Conservation (phyloP, 2,329 filamentous ascomycete species). For the Sclerotiophoma versabilis region DNA sequence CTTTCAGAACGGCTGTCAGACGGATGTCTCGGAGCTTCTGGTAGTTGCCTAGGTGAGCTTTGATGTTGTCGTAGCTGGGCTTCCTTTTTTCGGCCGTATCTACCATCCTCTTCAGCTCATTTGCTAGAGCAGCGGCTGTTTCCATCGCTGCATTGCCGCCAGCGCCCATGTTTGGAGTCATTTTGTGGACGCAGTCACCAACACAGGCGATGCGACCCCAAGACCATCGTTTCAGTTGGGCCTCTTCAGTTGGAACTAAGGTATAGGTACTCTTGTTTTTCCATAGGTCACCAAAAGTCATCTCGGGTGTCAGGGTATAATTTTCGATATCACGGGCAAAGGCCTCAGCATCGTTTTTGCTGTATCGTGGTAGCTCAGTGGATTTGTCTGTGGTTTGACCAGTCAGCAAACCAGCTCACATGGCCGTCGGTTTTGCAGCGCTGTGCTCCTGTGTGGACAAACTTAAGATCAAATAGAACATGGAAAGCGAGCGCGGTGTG, state of each 20-base stretch:
- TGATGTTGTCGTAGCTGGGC: constrained; percentile 16
- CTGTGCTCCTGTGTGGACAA: background rate
- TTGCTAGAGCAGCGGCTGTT: constrained; percentile 25
- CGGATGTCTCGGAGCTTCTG: constrained; percentile 19
- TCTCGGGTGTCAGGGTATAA: constrained; percentile 29
- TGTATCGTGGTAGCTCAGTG: constrained; percentile 39
- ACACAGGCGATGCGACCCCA: constrained; percentile 50
- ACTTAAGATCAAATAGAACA: background rate
- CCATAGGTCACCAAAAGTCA: constrained; percentile 49
- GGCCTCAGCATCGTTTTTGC: constrained; percentile 41
- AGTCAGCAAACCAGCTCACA: background rate
- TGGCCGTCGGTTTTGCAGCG: background rate
- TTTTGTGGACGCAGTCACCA: constrained; percentile 55
- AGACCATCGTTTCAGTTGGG: constrained; percentile 49
- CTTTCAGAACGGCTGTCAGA: constrained; percentile 2
- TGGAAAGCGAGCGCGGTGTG: background rate
- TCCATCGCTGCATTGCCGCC: constrained; percentile 30
- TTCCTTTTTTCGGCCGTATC: constrained; percentile 18
- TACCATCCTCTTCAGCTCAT: constrained; percentile 19
- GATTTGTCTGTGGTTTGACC: constrained; percentile 26
- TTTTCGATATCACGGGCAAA: constrained; percentile 33
- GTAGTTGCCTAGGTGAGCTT: constrained; percentile 14
- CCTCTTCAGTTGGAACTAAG: constrained; percentile 45
- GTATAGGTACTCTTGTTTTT: constrained; percentile 25
- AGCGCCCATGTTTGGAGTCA: constrained; percentile 27